Conservation (phyloP, 1,284 basidiomycete genomes). For the Apiotrichum montevideense region DNA sequence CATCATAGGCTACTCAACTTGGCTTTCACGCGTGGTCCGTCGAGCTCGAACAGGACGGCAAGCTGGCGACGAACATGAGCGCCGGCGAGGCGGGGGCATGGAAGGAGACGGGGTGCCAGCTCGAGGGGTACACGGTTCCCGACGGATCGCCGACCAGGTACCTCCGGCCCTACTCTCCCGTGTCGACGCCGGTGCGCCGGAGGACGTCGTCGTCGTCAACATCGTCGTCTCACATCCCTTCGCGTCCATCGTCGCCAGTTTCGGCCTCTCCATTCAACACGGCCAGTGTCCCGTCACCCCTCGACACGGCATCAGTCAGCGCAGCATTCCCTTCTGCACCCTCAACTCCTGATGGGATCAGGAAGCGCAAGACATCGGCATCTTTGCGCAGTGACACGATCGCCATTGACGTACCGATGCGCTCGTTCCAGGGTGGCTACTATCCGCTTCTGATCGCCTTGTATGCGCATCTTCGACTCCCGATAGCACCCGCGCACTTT, state of each 20-base stretch:
- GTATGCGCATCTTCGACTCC: constrained; percentile 54
- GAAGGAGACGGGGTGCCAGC: not conserved
- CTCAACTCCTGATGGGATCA: not conserved
- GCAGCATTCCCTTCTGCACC: not conserved
- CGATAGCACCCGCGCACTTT: constrained; percentile 52
- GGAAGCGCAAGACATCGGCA: not conserved
- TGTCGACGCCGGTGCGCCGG: not conserved
- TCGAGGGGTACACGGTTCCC: no score
- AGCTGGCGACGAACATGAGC: constrained; percentile 43
- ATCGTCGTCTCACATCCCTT: no score
- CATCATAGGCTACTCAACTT: constrained; percentile 10
- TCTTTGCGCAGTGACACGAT: not conserved
- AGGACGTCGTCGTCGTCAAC: not conserved
- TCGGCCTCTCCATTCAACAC: no score
- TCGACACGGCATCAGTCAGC: no score
- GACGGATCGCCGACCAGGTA: constrained; percentile 26
- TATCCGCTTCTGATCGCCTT: constrained; percentile 62
- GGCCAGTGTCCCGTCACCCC: no score
- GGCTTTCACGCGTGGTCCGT: constrained; percentile 40
- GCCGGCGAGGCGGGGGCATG: not conserved
- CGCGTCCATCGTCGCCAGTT: no score
- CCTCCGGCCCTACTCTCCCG: not conserved
- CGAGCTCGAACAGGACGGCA: constrained; percentile 13
- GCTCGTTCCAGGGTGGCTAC: constrained; percentile 71
- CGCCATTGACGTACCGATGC: constrained; percentile 65